Evolutionary conservation across 768 basidiomycete genomes (phyloP).

Genomic region (Pisolithus albus): DNA sequence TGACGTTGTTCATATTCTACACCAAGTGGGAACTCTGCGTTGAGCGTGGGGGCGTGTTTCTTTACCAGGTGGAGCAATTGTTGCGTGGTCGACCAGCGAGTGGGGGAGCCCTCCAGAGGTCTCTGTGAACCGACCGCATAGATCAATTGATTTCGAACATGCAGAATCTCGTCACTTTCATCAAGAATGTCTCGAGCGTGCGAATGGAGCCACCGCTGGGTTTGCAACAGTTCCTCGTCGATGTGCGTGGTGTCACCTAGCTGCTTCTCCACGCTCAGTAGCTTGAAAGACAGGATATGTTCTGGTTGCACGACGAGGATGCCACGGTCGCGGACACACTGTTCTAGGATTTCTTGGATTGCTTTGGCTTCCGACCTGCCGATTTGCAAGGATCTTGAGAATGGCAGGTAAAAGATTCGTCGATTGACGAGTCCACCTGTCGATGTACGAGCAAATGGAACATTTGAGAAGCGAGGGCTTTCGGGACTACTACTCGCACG

Average conservation of each 20-base stretch:
- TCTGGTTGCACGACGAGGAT: conserved; percentile 49
- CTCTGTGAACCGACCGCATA: conserved; percentile 36
- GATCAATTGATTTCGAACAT: conserved; percentile 40
- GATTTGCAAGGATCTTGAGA: conserved; percentile 35
- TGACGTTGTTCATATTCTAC: conserved; percentile 1
- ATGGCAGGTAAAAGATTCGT: conserved; percentile 44
- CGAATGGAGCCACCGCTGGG: conserved; percentile 21
- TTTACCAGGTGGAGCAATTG: conserved; percentile 27
- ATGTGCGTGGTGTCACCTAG: conserved; percentile 4
- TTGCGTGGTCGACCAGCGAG: conserved; percentile 37
- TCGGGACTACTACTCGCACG: conserved; percentile 45
- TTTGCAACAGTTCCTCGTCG: conserved; percentile 17
- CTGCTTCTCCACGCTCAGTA: conserved; percentile 38
- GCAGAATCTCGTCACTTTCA: conserved; percentile 30
- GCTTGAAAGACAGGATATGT: conserved; percentile 44
- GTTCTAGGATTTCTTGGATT: conserved; percentile 29
- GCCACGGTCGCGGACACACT: conserved; percentile 35
- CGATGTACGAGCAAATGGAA: conserved; percentile 41
- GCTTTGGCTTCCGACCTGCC: conserved; percentile 7
- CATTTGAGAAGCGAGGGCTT: conserved; percentile 41
- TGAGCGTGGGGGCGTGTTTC: neutral
- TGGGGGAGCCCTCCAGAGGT: conserved; percentile 33
- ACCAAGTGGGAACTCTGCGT: neutral
- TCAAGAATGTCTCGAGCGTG: conserved; percentile 24
- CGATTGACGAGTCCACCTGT: conserved; percentile 37